Percentiles rank a stretch among this genome's conserved stretches.
These are phyloP conservation scores for Pyropia haitanensis DNA, from an alignment of 23 red algal species.

Conservation along the genomic window DNA sequence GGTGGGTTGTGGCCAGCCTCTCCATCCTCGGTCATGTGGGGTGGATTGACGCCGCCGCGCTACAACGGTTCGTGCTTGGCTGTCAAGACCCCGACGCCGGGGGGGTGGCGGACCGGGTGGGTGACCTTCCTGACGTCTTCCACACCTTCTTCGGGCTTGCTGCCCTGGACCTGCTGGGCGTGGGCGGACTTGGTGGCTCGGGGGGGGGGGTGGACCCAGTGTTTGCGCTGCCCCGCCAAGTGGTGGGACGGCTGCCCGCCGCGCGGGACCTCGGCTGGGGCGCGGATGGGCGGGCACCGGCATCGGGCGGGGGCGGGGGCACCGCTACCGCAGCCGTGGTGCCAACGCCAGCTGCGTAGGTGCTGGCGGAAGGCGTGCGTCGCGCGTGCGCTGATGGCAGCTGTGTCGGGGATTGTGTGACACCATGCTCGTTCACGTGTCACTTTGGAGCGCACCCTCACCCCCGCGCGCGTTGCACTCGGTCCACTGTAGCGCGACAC, in stretches of 20 bases:
- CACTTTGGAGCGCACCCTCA: too few relatives aligned
- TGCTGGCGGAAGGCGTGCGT: too few relatives aligned
- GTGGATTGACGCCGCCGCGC: constrained; percentile 57
- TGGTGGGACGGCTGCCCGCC: constrained; percentile 9
- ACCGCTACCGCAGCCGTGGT: too few relatives aligned
- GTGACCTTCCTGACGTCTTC: constrained; percentile 87
- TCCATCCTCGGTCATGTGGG: constrained; percentile 52
- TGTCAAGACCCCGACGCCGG: constrained; percentile 68
- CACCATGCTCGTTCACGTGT: too few relatives aligned
- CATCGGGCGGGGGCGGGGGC: too few relatives aligned
- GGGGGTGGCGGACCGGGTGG: constrained; percentile 87
- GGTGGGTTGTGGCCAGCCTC: constrained; percentile 91
- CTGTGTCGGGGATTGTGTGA: too few relatives aligned
- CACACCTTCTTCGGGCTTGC: constrained; percentile 98
- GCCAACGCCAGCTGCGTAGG: too few relatives aligned
- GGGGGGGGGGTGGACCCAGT: constrained; percentile 15
- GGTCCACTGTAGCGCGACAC: too few relatives aligned
- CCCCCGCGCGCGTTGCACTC: too few relatives aligned
- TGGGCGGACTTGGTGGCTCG: constrained; percentile 5
- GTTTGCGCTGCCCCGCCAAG: constrained; percentile 30
- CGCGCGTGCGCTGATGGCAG: too few relatives aligned
- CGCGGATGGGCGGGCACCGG: too few relatives aligned
- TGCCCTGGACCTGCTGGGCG: constrained; percentile 68
- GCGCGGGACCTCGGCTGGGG: too few relatives aligned
- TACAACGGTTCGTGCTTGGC: constrained; percentile 57